phyloP scores from a whole-genome alignment of 2,329 filamentous ascomycete species.

The Achaetomium macrosporum region DNA sequence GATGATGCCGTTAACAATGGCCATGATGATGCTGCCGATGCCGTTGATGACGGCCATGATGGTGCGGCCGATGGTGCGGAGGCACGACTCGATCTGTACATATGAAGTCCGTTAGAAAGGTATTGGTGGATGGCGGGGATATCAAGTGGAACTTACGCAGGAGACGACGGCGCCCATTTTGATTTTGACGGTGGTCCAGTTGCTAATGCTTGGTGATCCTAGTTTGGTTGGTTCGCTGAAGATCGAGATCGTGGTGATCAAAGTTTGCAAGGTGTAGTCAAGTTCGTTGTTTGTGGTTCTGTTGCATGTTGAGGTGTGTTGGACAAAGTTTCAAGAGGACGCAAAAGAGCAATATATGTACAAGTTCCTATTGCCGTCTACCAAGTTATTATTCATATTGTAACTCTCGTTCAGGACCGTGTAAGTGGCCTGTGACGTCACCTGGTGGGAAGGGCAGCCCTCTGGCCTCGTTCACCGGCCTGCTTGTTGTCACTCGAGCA shows the following conservation, averaged over 20 bases:
- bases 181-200: constrained; percentile 23
- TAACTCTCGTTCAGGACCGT: neutral
- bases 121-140: neutral
- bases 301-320: neutral
- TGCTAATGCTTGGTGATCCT: constrained; percentile 13
- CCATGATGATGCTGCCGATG: constrained; percentile 58
- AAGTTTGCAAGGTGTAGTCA: neutral
- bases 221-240: constrained; percentile 5
- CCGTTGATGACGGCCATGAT: constrained; percentile 65
- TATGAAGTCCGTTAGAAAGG: constrained; percentile 19
- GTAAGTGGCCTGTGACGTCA: constrained; percentile 17
- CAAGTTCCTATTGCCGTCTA: neutral
- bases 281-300: neutral
- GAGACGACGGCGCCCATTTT: constrained; percentile 80
- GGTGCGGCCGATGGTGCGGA: constrained; percentile 59
- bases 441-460: neutral
- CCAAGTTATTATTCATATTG: neutral
- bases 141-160: constrained; percentile 59
- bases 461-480: too few species aligned
- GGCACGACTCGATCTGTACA: constrained; percentile 49
- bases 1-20: constrained; percentile 63
- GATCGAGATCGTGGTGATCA: neutral
- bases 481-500: too few species aligned
- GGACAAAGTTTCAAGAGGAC: neutral
- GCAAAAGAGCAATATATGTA: neutral